Conservation (phyloP, 495 filamentous ascomycete species). For the Trichoderma parareesei region DNA sequence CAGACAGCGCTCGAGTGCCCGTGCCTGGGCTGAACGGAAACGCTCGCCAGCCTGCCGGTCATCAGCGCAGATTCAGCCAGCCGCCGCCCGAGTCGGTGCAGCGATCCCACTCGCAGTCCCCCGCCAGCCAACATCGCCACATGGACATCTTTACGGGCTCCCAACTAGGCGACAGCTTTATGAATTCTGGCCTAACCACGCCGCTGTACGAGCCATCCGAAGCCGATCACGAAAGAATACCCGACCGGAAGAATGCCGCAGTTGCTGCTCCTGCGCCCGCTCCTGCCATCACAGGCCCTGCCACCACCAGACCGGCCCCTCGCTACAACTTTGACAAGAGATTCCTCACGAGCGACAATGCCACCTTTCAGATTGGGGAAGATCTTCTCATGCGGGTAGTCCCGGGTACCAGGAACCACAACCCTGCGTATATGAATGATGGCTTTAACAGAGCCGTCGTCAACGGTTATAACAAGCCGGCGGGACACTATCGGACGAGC, state of each 20-base stretch:
- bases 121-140: background rate
- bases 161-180: constrained; percentile 10
- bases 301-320: background rate
- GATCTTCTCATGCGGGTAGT: background rate
- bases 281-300: background rate
- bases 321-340: background rate
- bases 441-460: background rate
- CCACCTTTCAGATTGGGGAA: constrained; percentile 2
- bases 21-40: background rate
- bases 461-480: background rate
- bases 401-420: background rate
- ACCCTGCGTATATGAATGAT: constrained; percentile 8
- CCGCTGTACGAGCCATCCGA: background rate
- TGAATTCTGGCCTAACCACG: constrained; percentile 9
- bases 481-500: background rate
- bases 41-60: background rate
- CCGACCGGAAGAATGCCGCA: background rate
- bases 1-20: constrained; percentile 2
- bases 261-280: background rate
- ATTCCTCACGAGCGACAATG: background rate
- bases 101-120: constrained; percentile 4
- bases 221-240: background rate
- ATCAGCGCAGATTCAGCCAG: background rate
- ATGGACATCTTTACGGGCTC: constrained; percentile 9
- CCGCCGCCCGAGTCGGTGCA: constrained; percentile 2